Conservation (phyloP, 2,329 filamentous ascomycete species). For the Fusarium nisikadoi region DNA sequence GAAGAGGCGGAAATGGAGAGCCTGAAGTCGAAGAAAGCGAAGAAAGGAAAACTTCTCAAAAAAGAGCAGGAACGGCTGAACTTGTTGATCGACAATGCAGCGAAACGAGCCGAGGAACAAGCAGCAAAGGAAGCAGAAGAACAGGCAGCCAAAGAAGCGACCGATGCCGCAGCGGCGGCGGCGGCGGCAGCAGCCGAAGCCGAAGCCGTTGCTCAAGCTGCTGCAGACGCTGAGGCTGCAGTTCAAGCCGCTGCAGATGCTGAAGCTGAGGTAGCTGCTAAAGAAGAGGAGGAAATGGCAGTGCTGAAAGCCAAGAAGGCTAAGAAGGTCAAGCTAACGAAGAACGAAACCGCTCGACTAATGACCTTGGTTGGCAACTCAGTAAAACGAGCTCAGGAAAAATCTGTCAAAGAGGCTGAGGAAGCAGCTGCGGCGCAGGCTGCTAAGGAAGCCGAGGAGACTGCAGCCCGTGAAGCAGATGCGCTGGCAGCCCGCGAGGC, state of each 20-base stretch:
- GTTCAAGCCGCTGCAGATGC: constrained; percentile 26
- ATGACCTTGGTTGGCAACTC: constrained; percentile 33
- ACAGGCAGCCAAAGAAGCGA: constrained; percentile 24
- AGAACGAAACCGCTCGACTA: constrained; percentile 38
- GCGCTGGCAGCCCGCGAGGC: constrained; percentile 26
- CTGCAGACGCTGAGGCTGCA: constrained; percentile 20
- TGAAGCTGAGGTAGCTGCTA: constrained; percentile 29
- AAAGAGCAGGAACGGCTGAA: constrained; percentile 38
- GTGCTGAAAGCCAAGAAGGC: constrained; percentile 39
- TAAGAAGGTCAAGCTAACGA: constrained; percentile 50
- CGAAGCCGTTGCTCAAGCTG: constrained; percentile 31
- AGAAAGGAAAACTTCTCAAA: constrained; percentile 47
- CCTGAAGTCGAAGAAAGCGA: constrained; percentile 44
- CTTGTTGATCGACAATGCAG: constrained; percentile 28
- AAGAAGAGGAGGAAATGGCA: constrained; percentile 42
- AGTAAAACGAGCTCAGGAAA: constrained; percentile 39
- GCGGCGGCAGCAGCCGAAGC: constrained; percentile 30
- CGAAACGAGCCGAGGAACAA: constrained; percentile 26
- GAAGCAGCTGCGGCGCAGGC: constrained; percentile 29
- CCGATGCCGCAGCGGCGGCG: constrained; percentile 17
- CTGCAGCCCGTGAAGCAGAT: constrained; percentile 37
- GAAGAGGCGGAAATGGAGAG: constrained; percentile 42
- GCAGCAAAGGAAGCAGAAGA: constrained; percentile 34
- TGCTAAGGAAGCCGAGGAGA: constrained; percentile 41
- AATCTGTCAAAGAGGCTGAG: constrained; percentile 34